Base-by-base conservation (phyloP, 148 eudicot species). In the Vaccinium corymbosum region DNA sequence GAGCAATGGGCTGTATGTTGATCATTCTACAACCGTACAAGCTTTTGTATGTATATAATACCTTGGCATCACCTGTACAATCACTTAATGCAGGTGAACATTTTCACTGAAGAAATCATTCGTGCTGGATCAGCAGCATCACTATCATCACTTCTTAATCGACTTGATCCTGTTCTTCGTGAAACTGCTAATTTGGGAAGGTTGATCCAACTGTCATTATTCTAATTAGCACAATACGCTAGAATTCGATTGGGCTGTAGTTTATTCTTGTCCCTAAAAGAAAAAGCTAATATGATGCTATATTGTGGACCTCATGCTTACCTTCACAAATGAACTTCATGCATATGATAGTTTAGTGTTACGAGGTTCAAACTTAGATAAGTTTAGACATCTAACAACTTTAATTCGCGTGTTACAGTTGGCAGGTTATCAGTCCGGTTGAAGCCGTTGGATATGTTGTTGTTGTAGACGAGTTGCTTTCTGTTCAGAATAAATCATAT, bases 361-460 rank as follows among this genome's bases (percentile, higher is more conserved):
- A 25, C 20, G 66, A 80, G 38, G 73, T 73, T 57, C 59, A 55
- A 55, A 74, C 48, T 22, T 27, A 17, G 71, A 51, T 48, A 85
- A 11, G 19, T 3, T 55, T 7, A 80, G 5, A 6, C 15, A 64
- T 68, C 9, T 51, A 68, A 78, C 68, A 66, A 77, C 57, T 8
- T 29, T 32, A 32, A 51, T 72, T 78, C 80, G 17, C 77, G 53
- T 85, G 83, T 76, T 81, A 82, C 94, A 97, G 99, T 84, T 97
- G 99, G 99, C 99, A 97, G 89, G 94, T 97, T 75, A 97, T 97
- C 87, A 97, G 99, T 88, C 99, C 99, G 50, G 94, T 95, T 88
- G 99, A 97, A 88, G 96, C 95, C 61, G 83, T 89, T 85, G 99
- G 99, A 82, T 93, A 90, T 89, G 94, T 97, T 64, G 98, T 94